Evolutionary conservation across 331 rosid species (phyloP), one percentile per base, ranked within the genome.

Genomic region (Arachis monticola): DNA sequence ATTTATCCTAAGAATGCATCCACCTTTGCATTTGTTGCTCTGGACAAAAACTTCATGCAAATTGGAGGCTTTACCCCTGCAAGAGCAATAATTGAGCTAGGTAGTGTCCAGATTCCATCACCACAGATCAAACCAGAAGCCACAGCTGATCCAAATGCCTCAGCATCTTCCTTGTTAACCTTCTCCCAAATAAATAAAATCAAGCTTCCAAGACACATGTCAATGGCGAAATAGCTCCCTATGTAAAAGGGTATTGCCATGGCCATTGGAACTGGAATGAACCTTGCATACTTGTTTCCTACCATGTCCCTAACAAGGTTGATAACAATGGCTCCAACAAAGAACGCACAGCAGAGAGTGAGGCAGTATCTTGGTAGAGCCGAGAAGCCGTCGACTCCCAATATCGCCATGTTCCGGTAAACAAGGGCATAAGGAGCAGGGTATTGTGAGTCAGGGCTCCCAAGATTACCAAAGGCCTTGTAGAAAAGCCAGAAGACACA

Each of bases 111-210:
- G 0, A 88, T 86, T 30, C 93, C 93, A 2, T 88, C 93, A 1
- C 93, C 93, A 76, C 93, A 88, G 5, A 88, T 88, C 87, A 88
- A 80, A 65, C 93, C 93, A n/a, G 90, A 86, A 12, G 93, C 93
- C 27, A 88, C 91, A 0, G 91, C 87, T 1, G 93, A 65, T 64
- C 75, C 87, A 13, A 82, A 86, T 2, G 83, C 78, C 11, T 88
- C 89, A 10, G 93, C 93, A 31, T 82, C 66, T 7, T 73, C 70
- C 81, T 17, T 86, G 78, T 88, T 73, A 52, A 78, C 1, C 78
- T 69, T 80, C 80, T 58, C 53, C 93, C 93, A 88, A 64, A 88
- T 67, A 44, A 78, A 80, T n/a, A 86, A 64, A 60, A 88, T 88
- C 63, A 88, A 62, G 76, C 93, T 88, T 10, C 93, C 93, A 11